Percentiles rank a stretch among this genome's conserved stretches.
Evolutionary conservation across 2,329 filamentous ascomycete species (phyloP).

Genomic region (Verticillium longisporum): DNA sequence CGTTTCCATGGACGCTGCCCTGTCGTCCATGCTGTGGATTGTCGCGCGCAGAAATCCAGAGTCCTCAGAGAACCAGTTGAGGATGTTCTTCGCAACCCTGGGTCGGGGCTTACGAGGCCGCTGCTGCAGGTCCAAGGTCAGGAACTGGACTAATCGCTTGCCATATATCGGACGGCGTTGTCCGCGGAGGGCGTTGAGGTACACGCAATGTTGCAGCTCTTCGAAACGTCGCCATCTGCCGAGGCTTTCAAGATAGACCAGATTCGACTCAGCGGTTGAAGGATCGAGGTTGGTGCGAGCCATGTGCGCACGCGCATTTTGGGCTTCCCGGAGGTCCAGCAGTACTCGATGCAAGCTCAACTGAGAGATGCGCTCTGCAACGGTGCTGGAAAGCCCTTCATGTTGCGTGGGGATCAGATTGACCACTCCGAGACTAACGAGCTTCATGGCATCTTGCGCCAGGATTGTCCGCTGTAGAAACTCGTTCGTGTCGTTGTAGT

Average conservation of each 20-base stretch:
- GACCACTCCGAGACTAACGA: conserved; percentile 67
- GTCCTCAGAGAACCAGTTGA: conserved; percentile 70
- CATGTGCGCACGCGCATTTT: conserved; percentile 55
- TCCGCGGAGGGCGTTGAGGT: conserved; percentile 73
- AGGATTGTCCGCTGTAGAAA: conserved; percentile 62
- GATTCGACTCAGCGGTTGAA: conserved; percentile 60
- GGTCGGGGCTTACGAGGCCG: conserved; percentile 55
- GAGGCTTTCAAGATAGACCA: conserved; percentile 66
- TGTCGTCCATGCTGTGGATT: conserved; percentile 67
- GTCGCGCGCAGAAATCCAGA: conserved; percentile 58
- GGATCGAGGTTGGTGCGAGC: conserved; percentile 52
- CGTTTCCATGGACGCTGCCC: conserved; percentile 65
- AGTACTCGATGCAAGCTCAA: conserved; percentile 65
- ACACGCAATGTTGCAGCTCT: conserved; percentile 73
- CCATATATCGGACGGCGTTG: conserved; percentile 79
- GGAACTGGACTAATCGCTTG: conserved; percentile 65
- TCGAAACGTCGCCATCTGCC: conserved; percentile 65
- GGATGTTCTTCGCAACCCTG: conserved; percentile 52
- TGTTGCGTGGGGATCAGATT: conserved; percentile 69
- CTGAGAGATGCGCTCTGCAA: conserved; percentile 51
- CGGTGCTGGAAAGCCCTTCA: conserved; percentile 53
- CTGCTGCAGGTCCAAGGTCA: conserved; percentile 57
- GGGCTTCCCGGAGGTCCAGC: conserved; percentile 64
- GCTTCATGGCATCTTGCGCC: conserved; percentile 52
- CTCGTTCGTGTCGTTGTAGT: conserved; percentile 67